Conservation (phyloP, 331 rosid species). For the Stylosanthes scabra region DNA sequence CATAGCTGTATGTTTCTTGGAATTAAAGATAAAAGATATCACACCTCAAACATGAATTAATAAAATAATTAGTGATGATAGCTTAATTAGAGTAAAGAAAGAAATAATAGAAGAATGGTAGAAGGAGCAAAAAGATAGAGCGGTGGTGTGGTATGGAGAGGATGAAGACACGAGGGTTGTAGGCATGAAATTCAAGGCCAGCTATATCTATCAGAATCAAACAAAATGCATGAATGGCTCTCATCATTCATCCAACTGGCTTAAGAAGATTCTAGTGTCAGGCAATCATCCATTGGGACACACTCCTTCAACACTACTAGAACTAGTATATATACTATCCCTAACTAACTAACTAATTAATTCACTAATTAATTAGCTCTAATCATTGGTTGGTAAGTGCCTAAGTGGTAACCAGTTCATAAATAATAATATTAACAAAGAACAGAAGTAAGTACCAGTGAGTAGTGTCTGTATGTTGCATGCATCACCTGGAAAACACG, state of each 20-base stretch:
- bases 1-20: not conserved
- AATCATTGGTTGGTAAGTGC: not conserved
- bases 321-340: no score
- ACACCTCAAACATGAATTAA: not conserved
- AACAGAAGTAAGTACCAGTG: not conserved
- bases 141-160: not conserved
- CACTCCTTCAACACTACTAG: not conserved
- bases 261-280: constrained; percentile 60
- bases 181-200: constrained; percentile 41
- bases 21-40: not conserved
- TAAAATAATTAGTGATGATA: not conserved
- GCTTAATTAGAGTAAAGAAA: not conserved
- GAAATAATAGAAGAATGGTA: not conserved
- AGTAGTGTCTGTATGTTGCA: not conserved
- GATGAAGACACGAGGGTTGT: constrained; percentile 28
- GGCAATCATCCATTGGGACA: constrained; percentile 56
- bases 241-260: constrained; percentile 47
- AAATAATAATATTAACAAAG: constrained; percentile 18
- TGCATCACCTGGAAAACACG: constrained; percentile 28
- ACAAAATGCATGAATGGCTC: constrained; percentile 51
- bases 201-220: constrained; percentile 41
- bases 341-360: no score
- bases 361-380: no score
- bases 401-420: not conserved
- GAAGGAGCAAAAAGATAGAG: not conserved